phyloP scores from a whole-genome alignment of 2,329 filamentous ascomycete species.

The Macrophomina tecta region DNA sequence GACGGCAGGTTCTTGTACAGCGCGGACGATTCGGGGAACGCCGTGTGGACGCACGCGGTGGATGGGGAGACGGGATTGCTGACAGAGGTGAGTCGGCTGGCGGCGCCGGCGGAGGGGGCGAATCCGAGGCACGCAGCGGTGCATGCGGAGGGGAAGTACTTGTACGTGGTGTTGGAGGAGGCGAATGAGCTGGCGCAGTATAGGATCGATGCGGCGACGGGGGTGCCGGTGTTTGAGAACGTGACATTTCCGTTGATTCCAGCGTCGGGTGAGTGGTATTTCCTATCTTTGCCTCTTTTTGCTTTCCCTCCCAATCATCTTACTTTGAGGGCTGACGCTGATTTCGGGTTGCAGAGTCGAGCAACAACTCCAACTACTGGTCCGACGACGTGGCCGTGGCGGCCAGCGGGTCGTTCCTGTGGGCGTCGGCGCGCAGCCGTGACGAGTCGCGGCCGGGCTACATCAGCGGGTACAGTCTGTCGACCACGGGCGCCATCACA shows the following conservation, averaged over 20 bases:
- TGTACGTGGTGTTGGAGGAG: slow-evolving; percentile 40
- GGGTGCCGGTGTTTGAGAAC: slow-evolving; percentile 22
- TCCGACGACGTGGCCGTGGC: slow-evolving; percentile 37
- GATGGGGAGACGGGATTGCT: slow-evolving; percentile 33
- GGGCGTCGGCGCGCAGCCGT: slow-evolving; percentile 34
- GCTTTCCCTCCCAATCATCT: neutral
- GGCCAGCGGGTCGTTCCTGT: slow-evolving; percentile 31
- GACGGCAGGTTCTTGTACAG: slow-evolving; percentile 39
- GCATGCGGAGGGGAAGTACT: slow-evolving; percentile 38
- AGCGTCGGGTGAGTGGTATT: slow-evolving; percentile 7
- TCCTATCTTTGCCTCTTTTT: neutral
- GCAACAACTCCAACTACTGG: slow-evolving; percentile 36
- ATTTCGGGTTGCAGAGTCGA: neutral
- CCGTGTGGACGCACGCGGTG: slow-evolving; percentile 39
- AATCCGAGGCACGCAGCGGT: slow-evolving; percentile 38
- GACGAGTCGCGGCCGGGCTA: slow-evolving; percentile 37
- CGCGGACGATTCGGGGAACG: slow-evolving; percentile 41
- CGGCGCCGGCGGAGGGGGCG: slow-evolving; percentile 31
- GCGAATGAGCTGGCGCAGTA: slow-evolving; percentile 36
- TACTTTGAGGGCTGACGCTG: neutral
- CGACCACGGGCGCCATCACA: slow-evolving; percentile 37
- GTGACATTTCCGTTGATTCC: slow-evolving; percentile 34
- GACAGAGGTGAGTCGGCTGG: slow-evolving; percentile 33
- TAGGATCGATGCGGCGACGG: slow-evolving; percentile 31
- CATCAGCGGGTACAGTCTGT: slow-evolving; percentile 43